These are phyloP conservation scores for Tricholoma terreum DNA, from an alignment of 768 basidiomycete species.

Conservation along the genomic window DNA sequence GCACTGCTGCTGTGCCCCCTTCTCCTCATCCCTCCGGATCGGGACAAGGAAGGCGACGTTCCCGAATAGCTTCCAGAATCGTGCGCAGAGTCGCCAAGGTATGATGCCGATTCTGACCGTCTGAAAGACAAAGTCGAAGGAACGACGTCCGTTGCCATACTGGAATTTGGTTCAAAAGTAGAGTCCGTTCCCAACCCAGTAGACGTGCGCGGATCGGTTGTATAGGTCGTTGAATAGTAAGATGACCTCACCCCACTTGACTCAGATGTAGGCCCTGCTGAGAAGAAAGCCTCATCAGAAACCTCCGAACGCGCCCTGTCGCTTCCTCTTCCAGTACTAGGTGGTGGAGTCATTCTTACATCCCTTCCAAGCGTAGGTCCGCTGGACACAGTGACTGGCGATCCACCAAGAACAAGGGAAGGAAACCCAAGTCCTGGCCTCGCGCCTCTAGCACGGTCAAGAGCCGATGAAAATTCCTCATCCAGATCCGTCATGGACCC, in stretches of 20 bases:
- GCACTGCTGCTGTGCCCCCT: constrained; percentile 41
- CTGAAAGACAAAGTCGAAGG: constrained; percentile 52
- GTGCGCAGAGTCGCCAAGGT: constrained; percentile 51
- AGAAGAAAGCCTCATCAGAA: constrained; percentile 40
- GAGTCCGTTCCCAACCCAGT: constrained; percentile 28
- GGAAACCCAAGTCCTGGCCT: constrained; percentile 34
- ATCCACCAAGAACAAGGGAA: constrained; percentile 44
- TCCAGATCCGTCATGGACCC: constrained; percentile 78
- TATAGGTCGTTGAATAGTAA: constrained; percentile 33
- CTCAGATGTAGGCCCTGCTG: constrained; percentile 32
- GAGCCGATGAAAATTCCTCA: constrained; percentile 47
- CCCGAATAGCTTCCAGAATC: constrained; percentile 36
- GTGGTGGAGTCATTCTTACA: constrained; percentile 43
- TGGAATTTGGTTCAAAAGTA: constrained; percentile 32
- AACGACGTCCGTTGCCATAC: constrained; percentile 39
- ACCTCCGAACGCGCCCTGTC: constrained; percentile 30
- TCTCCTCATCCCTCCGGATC: constrained; percentile 57
- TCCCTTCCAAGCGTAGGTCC: constrained; percentile 49
- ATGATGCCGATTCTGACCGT: constrained; percentile 51
- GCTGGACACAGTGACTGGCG: constrained; percentile 72
- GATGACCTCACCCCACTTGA: constrained; percentile 30
- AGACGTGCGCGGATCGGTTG: constrained; percentile 24
- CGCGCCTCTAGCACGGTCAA: constrained; percentile 42
- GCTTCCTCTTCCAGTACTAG: constrained; percentile 31
- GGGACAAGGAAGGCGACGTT: constrained; percentile 51